Evolutionary conservation across 495 filamentous ascomycete species (phyloP), one percentile per base, ranked within the genome.

Genomic region (Aspergillus affinis): DNA sequence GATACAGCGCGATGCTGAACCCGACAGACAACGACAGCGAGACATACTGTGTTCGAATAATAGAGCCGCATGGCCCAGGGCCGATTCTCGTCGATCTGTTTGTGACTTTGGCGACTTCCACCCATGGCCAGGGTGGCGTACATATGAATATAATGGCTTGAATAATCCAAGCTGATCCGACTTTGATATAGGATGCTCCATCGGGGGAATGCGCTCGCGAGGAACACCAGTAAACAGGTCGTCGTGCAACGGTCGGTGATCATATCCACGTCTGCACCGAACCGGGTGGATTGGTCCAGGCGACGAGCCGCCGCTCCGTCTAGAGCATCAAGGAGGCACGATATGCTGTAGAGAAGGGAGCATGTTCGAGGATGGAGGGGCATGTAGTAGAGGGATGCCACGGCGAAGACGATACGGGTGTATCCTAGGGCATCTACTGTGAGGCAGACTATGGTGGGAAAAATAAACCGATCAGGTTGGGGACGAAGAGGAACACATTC

Each of bases 111-210:
- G 15, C 52, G 52, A 7, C 20, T 20, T 17, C 81, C 82, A 55
- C 79, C 74, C 87, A 90, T 89, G 20, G 49, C 54, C 21, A 55
- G 20, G 13, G 90, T 92, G 17, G 89, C 90, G 69, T 88, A 94
- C 91, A 96, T 96, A 73, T 96, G 91, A 75, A 93, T 86, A 72
- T 96, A 96, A 72, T 96, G 91, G 74, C 87, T 91, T 46, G 91
- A 88, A 50, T 95, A 73, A 75, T 96, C 91, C 64, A 96, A 72
- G 54, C 85, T 86, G 66, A 96, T 95, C 63, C 95, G 77, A 23
- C 86, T 82, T 76, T 95, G 91, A 80, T 93, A 94, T 45, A 96
- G 51, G 59, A 94, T 84, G 58, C 86, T 81, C 86, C 88, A 96
- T 44, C 89, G 78, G 12, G 91, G 91, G 70, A 89, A 94, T 18